Evolutionary conservation across 345 rosid species (phyloP).

Genomic region (Mercurialis annua): DNA sequence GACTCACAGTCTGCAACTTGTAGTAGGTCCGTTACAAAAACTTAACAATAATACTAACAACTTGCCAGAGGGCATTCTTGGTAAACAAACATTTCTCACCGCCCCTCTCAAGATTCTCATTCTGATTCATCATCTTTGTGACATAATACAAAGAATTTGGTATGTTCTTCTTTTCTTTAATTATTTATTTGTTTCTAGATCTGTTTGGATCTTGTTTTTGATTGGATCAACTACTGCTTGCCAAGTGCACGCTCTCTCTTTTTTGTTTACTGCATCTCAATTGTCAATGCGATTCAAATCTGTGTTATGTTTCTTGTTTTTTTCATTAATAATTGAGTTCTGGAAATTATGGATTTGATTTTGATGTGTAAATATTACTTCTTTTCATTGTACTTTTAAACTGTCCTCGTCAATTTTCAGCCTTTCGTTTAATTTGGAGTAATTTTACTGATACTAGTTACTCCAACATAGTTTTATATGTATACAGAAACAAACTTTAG

Average conservation of each 20-base stretch:
- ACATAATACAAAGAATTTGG: too few relatives aligned
- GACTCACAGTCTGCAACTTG: too few relatives aligned
- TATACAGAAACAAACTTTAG: not conserved
- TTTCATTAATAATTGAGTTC: not conserved
- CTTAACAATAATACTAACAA: too few relatives aligned
- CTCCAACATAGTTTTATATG: too few relatives aligned
- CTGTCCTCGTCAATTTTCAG: too few relatives aligned
- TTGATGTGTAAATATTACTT: not conserved
- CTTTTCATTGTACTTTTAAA: not conserved
- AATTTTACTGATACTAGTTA: not conserved
- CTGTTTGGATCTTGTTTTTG: constrained; percentile 2
- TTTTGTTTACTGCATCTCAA: not conserved
- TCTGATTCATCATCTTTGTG: too few relatives aligned
- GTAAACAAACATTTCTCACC: too few relatives aligned
- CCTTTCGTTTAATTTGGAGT: not conserved
- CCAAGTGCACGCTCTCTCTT: too few relatives aligned
- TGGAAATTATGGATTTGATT: not conserved
- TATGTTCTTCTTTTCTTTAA: not conserved
- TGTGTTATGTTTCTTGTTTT: not conserved
- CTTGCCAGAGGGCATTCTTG: too few relatives aligned
- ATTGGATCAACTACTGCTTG: too few relatives aligned
- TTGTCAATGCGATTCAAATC: not conserved
- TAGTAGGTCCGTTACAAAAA: too few relatives aligned
- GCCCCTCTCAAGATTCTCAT: too few relatives aligned
- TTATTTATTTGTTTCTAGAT: not conserved